A percentile compares a stretch with the other conserved stretches of the same genome.
Evolutionary conservation across 208 protist species (phyloP).

Genomic region (Willaertia magna): DNA sequence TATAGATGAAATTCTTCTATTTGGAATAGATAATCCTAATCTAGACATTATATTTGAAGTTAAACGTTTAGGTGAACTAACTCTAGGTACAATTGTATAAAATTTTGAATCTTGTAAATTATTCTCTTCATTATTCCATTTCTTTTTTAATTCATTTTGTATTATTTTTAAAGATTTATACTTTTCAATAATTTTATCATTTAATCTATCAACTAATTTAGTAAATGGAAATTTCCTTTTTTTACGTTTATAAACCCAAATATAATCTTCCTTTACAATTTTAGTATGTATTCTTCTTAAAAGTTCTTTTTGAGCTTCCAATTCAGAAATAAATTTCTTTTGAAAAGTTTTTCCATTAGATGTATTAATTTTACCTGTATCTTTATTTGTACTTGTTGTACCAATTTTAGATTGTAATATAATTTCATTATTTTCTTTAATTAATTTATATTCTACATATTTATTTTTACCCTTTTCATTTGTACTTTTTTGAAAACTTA

Average conservation of each 20-base stretch:
- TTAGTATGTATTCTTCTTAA: not conserved
- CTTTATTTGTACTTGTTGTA: not conserved
- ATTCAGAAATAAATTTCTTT: not conserved
- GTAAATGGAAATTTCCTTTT: not conserved
- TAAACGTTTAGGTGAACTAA: not conserved
- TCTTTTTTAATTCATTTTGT: not conserved
- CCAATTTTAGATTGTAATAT: not conserved
- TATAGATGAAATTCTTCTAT: not conserved
- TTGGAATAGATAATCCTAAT: not conserved
- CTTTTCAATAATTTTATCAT: not conserved
- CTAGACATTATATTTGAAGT: not conserved
- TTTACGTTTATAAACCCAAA: not conserved
- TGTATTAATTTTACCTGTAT: not conserved
- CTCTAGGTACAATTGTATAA: not conserved
- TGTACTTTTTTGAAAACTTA: not conserved
- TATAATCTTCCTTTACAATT: not conserved
- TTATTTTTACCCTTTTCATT: not conserved
- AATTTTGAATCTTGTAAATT: not conserved
- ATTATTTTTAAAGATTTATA: not conserved
- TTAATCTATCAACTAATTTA: not conserved
- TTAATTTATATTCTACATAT: no score
- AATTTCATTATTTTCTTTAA: no score
- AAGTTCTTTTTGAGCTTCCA: not conserved
- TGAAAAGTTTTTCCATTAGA: not conserved
- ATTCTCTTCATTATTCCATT: not conserved